These are phyloP conservation scores for Kazachstania africana DNA, from an alignment of 805 yeast genomes.

Conservation along the genomic window DNA sequence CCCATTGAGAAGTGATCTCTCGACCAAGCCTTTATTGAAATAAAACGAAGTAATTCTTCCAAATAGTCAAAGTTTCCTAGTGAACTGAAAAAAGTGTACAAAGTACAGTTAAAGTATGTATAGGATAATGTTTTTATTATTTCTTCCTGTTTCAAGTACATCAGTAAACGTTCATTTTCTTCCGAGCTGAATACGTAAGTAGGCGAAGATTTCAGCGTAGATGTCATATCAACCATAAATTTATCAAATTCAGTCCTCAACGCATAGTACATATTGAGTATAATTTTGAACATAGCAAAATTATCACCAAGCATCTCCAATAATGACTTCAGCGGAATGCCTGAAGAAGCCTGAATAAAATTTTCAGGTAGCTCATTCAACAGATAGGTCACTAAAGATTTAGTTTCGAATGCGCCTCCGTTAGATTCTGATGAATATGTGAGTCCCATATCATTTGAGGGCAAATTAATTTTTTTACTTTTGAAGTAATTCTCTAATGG, in stretches of 20 bases:
- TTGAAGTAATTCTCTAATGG: slow-evolving; percentile 17
- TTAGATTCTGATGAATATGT: slow-evolving; percentile 10
- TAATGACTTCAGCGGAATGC: slow-evolving; percentile 4
- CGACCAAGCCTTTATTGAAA: slow-evolving; percentile 18
- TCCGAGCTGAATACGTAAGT: slow-evolving; percentile 5
- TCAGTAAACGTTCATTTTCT: slow-evolving; percentile 13
- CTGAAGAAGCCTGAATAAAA: slow-evolving; percentile 8
- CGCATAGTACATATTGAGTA: slow-evolving; percentile 10
- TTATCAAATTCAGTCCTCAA: slow-evolving; percentile 3
- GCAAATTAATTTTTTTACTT: slow-evolving; percentile 10
- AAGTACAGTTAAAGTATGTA: slow-evolving; percentile 16
- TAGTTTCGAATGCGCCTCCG: not conserved
- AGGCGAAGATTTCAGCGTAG: no score
- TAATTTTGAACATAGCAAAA: slow-evolving; percentile 12
- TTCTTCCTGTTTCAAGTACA: slow-evolving; percentile 12
- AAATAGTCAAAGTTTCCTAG: slow-evolving; percentile 13
- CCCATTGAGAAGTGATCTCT: slow-evolving; percentile 15
- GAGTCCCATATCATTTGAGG: no score
- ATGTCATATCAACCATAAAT: not conserved
- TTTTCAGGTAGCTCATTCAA: slow-evolving; percentile 10
- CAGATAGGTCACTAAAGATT: slow-evolving; percentile 8
- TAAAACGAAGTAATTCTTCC: slow-evolving; percentile 15
- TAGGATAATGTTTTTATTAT: slow-evolving; percentile 15
- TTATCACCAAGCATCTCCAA: slow-evolving; percentile 7
- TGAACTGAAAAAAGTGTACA: slow-evolving; percentile 9